Conservation (phyloP, 441 rosid species). For the Pelargonium myrrhifolium region DNA sequence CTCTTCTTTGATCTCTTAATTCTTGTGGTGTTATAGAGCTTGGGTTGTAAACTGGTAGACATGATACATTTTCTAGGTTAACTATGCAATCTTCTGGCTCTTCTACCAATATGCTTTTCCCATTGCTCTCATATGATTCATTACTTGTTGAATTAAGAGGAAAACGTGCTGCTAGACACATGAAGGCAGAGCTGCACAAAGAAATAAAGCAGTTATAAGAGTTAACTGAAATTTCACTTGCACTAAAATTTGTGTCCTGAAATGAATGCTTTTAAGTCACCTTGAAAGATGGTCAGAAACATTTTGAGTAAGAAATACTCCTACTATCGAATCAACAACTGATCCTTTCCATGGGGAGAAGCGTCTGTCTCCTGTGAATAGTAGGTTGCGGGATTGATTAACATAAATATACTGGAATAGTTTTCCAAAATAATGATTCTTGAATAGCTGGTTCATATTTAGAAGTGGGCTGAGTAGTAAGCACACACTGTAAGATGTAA, state of each 20-base stretch:
- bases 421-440: background rate
- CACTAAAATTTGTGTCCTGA: constrained; percentile 13
- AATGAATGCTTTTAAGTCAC: constrained; percentile 33
- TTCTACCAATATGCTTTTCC: constrained; percentile 37
- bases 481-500: background rate
- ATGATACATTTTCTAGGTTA: constrained; percentile 28
- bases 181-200: constrained; percentile 86
- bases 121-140: constrained; percentile 21
- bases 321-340: constrained; percentile 91
- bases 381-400: constrained; percentile 12
- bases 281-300: constrained; percentile 98
- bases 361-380: constrained; percentile 85
- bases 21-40: constrained; percentile 28
- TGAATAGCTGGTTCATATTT: no score
- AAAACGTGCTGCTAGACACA: constrained; percentile 73
- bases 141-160: constrained; percentile 46
- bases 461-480: background rate
- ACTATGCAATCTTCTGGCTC: constrained; percentile 53
- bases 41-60: constrained; percentile 31
- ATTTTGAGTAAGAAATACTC: no score
- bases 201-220: constrained; percentile 20
- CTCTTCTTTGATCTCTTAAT: constrained; percentile 35
- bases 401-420: background rate
- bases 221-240: constrained; percentile 14
- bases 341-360: constrained; percentile 99